Evolutionary conservation across 345 rosid species (phyloP), one percentile per base, ranked within the genome.

Genomic region (Populus euphratica): DNA sequence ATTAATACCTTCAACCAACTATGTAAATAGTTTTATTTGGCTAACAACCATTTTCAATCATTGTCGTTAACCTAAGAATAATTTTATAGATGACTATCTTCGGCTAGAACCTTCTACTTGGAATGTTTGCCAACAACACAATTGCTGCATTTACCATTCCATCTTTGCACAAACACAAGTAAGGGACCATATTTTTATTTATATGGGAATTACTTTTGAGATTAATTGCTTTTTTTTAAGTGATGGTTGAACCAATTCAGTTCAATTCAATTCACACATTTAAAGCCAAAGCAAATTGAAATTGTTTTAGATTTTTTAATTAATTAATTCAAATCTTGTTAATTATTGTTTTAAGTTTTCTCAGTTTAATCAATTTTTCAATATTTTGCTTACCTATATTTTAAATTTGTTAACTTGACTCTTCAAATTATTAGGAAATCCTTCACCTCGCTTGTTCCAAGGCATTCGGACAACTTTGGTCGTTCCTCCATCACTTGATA

Each of bases 61-160:
- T 92, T 29, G 86, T 83, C 5, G 86, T 85, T 54, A 91, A 79
- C 18, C 96, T 94, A n/a, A 92, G 90, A 38, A 94, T 85, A 29
- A 90, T 94, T 76, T 94, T 94, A 76, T 91, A 94, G 6, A 86
- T 88, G 39, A 92, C 86, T 59, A 90, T 94, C 0, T 89, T 86
- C 1, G 97, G 91, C 73, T 35, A 82, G 71, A 87, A 83, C 83
- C 84, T 86, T 6, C 89, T 80, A 27, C 78, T 84, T n/a, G 85
- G 88, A 96, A 92, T 91, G 82, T 92, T 93, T 23, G 85, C 81
- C 68, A 92, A 83, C 76, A 92, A 35, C 72, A 80, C 91, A 3
- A 89, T 83, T 16, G 92, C 96, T 81, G 92, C 93, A 71, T 87
- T 86, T 27, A 89, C 93, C 94, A 91, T 85, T 35, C 96, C 97